These are phyloP conservation scores for Terfezia claveryi DNA, from an alignment of 495 filamentous ascomycete species.

Conservation along the genomic window DNA sequence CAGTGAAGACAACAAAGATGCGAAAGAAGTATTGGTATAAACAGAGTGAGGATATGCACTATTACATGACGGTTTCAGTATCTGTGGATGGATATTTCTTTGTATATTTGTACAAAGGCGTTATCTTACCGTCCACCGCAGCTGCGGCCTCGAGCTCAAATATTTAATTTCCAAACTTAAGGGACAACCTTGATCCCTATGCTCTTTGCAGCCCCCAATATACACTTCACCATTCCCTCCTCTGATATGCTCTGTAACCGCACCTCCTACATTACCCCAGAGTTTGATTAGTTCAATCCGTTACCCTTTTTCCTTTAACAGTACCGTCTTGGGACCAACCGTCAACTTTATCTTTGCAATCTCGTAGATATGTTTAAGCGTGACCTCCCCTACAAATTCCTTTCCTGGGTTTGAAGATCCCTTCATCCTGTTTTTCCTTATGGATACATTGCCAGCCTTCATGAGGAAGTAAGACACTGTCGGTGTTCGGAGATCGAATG, in stretches of 20 bases:
- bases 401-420: conserved; percentile 60
- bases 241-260: conserved; percentile 59
- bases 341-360: conserved; percentile 87
- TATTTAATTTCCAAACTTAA: conserved; percentile 17
- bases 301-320: not conserved
- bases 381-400: conserved; percentile 57
- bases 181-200: conserved; percentile 65
- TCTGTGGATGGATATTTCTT: too few relatives aligned
- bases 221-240: conserved; percentile 60
- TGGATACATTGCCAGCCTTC: conserved; percentile 51
- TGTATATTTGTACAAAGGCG: too few relatives aligned
- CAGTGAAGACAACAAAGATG: too few relatives aligned
- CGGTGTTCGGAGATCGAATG: conserved; percentile 82
- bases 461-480: conserved; percentile 73
- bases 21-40: too few relatives aligned
- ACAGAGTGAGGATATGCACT: too few relatives aligned
- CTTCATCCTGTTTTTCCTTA: conserved; percentile 55
- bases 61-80: too few relatives aligned
- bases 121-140: too few relatives aligned
- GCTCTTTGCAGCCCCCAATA: conserved; percentile 73
- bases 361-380: conserved; percentile 91
- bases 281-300: not conserved
- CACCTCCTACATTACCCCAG: conserved; percentile 31
- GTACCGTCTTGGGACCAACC: conserved; percentile 3
- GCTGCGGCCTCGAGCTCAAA: too few relatives aligned